Evolutionary conservation across 2,329 filamentous ascomycete genomes (phyloP), one percentile per base, ranked within the genome.

Genomic region (Neofusicoccum kwambonambiense): DNA sequence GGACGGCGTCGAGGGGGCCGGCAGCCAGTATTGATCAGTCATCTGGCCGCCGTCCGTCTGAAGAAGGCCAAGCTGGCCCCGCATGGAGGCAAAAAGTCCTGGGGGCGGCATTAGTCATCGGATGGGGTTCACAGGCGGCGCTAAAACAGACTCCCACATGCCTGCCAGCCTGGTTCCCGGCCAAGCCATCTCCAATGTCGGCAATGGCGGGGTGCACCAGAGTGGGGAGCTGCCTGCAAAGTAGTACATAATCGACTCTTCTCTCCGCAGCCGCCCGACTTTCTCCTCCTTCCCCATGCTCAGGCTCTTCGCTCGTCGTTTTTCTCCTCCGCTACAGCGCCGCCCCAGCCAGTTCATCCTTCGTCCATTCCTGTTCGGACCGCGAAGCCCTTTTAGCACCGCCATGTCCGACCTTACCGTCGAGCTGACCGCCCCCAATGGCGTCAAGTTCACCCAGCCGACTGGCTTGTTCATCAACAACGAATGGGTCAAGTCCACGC

Each of bases 401-500:
- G 70, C 50, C n/a, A 81, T 82, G 79, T 80, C 81, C 39, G 80
- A 80, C 65, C 78, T 85, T 31, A 75, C 76, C 60, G 78, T 87
- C 62, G 83, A 91, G 71, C 83, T 94, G 65, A 90, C 84, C 8
- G 90, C 91, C 57, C 91, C 91, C 4, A 94, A 94, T 77, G 90
- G 90, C 70, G 83, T 80, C 76, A 88, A 85, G 70, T 93, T 91
- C 78, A 81, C 78, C 12, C 89, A 92, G 79, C 90, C 90, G 2
- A 82, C 86, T 50, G 91, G 91, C n/a, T 83, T 94, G 8, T 93
- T 93, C 78, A 92, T 93, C 80, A 90, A 91, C 81, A 92, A 93
- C 69, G 89, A 92, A 74, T 93, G 91, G 75, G 87, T 92, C 62
- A 82, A 86, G 71, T 86, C 88, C 64, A 87, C 84, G 75, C 84